Evolutionary conservation across 371 early-diverging fungal species (phyloP), one percentile per base, ranked within the genome.

Genomic region (Rhizopus arrhizus): DNA sequence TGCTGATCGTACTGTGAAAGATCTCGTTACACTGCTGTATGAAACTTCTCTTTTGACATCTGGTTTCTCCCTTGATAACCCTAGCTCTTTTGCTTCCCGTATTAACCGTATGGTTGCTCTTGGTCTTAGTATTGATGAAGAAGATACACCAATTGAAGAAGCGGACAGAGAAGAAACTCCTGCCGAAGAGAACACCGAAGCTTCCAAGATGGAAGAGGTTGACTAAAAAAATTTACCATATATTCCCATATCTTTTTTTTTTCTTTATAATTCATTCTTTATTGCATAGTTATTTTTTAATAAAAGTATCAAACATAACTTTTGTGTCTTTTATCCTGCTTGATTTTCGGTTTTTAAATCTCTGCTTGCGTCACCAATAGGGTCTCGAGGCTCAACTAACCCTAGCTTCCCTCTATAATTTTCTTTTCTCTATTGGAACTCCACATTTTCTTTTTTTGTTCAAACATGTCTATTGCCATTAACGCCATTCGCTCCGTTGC

Each of bases 61-160:
- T 69, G 99, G 99, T 70, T 99, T 97, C 92, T 82, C 88, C 49
- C 87, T 99, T 45, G 98, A 98, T 69, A 95, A 98, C 65, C 95
- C 97, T 53, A 85, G 89, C 69, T 85, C 83, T 67, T 98, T 97
- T 71, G 90, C 96, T 57, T 80, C 80, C 76, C 96, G 98, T 79
- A 96, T 99, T 81, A 94, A 96, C 90, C 90, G 96, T 78, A 97
- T 97, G 96, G 90, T 98, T 79, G 92, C 95, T 84, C 91, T 97
- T 43, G 97, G 98, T 78, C 91, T 99, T 42, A 84, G 86, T 77
- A 90, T 97, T 64, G 95, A 95, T 74, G 96, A 95, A 64, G 85
- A 79, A 47, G 89, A 78, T 64, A 80, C 71, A 12, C 56, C 56
- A 43, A 69, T 52, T 22, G 93, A 91, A 66, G 68, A 70, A 15